Base-by-base conservation (phyloP, 495 filamentous ascomycete genomes). In the Aspergillus saccharolyticus region DNA sequence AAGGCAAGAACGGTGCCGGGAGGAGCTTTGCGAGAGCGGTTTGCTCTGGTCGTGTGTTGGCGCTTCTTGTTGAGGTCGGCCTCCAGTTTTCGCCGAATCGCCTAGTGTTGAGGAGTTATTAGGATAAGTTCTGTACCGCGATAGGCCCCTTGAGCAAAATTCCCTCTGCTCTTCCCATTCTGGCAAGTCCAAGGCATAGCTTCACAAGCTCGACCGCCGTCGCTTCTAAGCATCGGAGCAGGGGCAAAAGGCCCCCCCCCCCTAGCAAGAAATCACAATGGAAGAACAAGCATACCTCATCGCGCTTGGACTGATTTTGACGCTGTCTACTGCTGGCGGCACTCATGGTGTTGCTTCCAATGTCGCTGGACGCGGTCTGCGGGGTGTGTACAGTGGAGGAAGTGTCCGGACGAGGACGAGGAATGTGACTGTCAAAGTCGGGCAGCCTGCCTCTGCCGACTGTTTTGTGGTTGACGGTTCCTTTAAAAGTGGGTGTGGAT, bases 61-160 rank as follows among this genome's bases (percentile, higher is more conserved):
- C 89, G 96, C 80, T 97, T 97, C 74, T 97, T 98, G 81, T 83
- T 94, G 78, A 99, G 90, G 71, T 99, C 94, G 64, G 82, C 90
- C 80, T 97, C 94, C 81, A 97, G 83, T 79, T 96, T 97, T 60
- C 86, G 87, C 61, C 94, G 89, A 71, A 99, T 97, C 43, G 94
- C 94, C 94, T 98, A 66, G 43, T 52, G 52, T 73, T 5, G 45
- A 42, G 52, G 58, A 42, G 33, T 9, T 24, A 44, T 54, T 33
- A 58, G 53, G 44, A 53, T 16, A 24, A 28, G 20, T 30, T 53
- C 30, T 6, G 10, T 15, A 12, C 33, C 14, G 33, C 4, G 33
- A 39, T 15, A 12, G 10, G 2, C 33, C 33, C 7, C 33, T 28
- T 39, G 10, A 15, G 7, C 33, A 15, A 21, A 46, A 21, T 55